Base-by-base conservation (phyloP, 2,329 filamentous ascomycete genomes). In the Penicillium thymicola region DNA sequence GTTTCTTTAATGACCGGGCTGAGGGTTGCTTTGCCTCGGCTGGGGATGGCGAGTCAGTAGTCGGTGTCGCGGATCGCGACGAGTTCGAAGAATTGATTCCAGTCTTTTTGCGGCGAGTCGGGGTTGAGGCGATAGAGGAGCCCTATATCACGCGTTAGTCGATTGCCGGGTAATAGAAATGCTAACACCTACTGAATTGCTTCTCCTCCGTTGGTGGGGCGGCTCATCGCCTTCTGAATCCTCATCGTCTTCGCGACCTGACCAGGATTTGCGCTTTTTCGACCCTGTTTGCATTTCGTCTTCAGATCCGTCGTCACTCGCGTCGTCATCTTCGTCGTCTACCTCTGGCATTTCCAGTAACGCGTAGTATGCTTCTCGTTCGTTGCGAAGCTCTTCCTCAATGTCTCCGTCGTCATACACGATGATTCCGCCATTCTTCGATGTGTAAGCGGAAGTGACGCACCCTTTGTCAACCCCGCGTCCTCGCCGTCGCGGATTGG, bases 321-420 rank as follows among this genome's bases (percentile, higher is more conserved):
- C 81, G 27, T 88, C 84, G 11, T 85, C 86, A 28, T 87, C 83
- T 32, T 94, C 90, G 34, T 90, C 90, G 38, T 90, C 90, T 46
- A 96, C 77, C 45, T 95, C 90, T 1, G 92, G 93, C 92, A 99
- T 97, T 60, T 92, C 88, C 44, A 90, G 80, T 50, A 97, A 78
- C n/a, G 88, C 88, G 62, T 89, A 84, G 69, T 95, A 97, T 38
- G 94, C 92, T 57, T 90, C 86, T 64, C 85, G 83, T 74, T 97
- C 92, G 1, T 78, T 78, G 13, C 74, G 75, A 34, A 99, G 78
- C 34, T 92, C 89, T 64, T 93, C 89, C 64, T 93, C 89, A 49
- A 99, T 92, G 72, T 99, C 94, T 1, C 93, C 94, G 70, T 97
- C 94, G 69, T 97, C 94, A 72, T 94, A 96, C 2, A 97, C 92